Base-by-base conservation (phyloP, 2,329 filamentous ascomycete genomes). In the Purpureocillium lavendulum region DNA sequence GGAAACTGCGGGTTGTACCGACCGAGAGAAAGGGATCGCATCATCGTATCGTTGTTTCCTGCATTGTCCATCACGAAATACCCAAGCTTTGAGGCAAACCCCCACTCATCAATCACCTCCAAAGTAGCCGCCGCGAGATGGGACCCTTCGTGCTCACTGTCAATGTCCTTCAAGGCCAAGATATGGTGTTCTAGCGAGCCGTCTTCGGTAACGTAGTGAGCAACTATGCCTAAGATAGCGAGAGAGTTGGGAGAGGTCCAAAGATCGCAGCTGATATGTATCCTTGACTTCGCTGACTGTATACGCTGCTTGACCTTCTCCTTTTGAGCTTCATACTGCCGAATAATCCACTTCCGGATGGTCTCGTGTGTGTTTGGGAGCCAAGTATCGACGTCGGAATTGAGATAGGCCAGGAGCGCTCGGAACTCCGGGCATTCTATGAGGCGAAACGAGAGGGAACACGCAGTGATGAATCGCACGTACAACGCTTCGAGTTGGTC, bases 41-140 rank as follows among this genome's bases (percentile, higher is more conserved):
- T 39, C 29, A 39, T 44, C 12, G 32, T 41, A 26, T 44, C 37
- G 13, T 35, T 44, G 14, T 41, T 44, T n/a, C 35, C 32, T 24
- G 35, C 33, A 38, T 44, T 39, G 18, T 44, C 36, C 29, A 41
- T 40, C 12, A 36, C 34, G 16, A 37, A 44, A 21, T 44, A 44
- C 30, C 36, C 16, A 37, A 44, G 15, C 18, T 44, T 37, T 2
- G 36, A 32, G 13, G 36, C 29, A 21, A 46, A 17, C 7, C 33
- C 41, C 13, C 38, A 45, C 11, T 35, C 36, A 33, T 38, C 39
- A 15, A 41, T 18, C 13, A 41, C 31, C 30, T 44, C 30, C 15
- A 40, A 13, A 13, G 44, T 17, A 8, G 34, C 24, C 13, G 38
- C 34, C 14, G 42, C 37, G 10, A 44, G 21, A 14, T 32, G 30